Evolutionary conservation across 2,329 filamentous ascomycete genomes (phyloP), one percentile per base, ranked within the genome.

Genomic region (Tympanopsis confertula): DNA sequence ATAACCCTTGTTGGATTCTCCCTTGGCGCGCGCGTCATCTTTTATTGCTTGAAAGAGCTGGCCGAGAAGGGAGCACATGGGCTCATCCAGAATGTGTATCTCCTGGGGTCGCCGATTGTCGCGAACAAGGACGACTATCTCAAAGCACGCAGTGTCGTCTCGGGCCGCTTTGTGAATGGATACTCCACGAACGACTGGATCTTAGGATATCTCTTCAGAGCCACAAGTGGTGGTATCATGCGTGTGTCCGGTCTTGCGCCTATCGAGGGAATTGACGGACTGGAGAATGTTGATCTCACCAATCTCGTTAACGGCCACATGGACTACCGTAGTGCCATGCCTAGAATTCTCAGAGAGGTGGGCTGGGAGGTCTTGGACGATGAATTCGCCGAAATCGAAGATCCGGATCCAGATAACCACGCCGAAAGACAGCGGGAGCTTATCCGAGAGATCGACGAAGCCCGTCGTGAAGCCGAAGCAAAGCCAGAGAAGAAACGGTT

Each of bases 101-200:
- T 96, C 37, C 96, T 95, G 56, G 91, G 91, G 10, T 86, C 86
- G 10, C 91, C 91, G 3, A 69, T 95, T 7, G 88, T 98, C 7
- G 85, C 86, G 36, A 95, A 89, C 56, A 82, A 77, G 51, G 89
- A 96, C 40, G 91, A 98, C 44, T 96, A 85, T 49, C 58, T 88
- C 18, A 81, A 74, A 48, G 84, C 82, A 7, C 77, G 82, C 39
- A 81, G 81, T n/a, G 80, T 94, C 3, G 84, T 96, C 3, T 73
- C 85, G 5, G 91, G 91, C n/a, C 76, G 88, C 30, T 94, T 96
- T 47, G 78, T 98, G 45, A 98, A 94, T 52, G 91, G 86, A 13
- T 98, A 88, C 61, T 85, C 91, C 47, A 82, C 74, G 35, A 95
- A 91, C 54, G 91, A 98, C 61, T 98, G 91, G 91, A 96, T 98